Evolutionary conservation across 495 filamentous ascomycete genomes (phyloP), one percentile per base, ranked within the genome.

Genomic region (Saxophila tyrrhenica): DNA sequence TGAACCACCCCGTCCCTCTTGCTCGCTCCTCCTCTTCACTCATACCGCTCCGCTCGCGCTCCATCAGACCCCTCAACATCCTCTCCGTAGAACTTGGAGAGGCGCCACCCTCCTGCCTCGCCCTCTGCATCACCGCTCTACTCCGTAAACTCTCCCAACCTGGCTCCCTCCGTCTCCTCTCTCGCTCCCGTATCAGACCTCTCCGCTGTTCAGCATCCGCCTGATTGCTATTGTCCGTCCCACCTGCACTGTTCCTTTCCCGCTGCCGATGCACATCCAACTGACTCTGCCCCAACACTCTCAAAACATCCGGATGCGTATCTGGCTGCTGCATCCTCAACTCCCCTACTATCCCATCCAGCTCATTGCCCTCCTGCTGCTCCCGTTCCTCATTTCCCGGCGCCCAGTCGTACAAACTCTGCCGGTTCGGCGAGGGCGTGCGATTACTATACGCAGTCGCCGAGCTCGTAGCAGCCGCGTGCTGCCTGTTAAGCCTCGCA

Each of bases 341-440:
- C 48, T 70, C 65, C 7, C 48, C 39, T 47, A 72, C 57, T 25
- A 70, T 64, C 32, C 55, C 51, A 24, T 70, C 62, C 13, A 69
- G 59, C 56, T 71, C 70, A 24, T 71, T 67, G 23, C 75, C 74
- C 29, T 80, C 46, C 20, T 32, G 25, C 9, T 42, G 39, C 9
- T 38, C 77, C 29, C 75, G 70, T 39, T 78, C 74, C 38, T 76
- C 73, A 39, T 66, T 57, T 3, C 72, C 72, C 11, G 79, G 79
- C 22, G 78, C 75, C 80, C 80, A 82, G 54, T 79, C 80, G 62
- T 80, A 79, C 22, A 80, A 65, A 43, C 68, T 71, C 43, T 78
- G 73, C 23, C 47, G 42, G 17, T 48, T 19, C 48, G 70, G 57
- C 49, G 69, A 75, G 21, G 77, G 69, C 1, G 73, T 61, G 41